phyloP scores from a whole-genome alignment of 106 monocot species.

The Acanthochlamys bracteata region DNA sequence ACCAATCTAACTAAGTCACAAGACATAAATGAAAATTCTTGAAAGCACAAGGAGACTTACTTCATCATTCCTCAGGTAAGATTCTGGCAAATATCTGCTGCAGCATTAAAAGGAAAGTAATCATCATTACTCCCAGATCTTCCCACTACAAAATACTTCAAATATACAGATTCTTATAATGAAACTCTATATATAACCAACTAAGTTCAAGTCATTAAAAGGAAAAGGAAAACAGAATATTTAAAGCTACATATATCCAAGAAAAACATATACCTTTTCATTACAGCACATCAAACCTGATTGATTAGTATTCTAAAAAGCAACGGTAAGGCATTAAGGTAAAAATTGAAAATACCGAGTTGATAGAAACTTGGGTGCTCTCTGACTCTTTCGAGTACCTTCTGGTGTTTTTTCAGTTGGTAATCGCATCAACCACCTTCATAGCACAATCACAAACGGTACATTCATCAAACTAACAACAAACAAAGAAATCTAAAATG shows the following conservation, averaged over 20 bases:
- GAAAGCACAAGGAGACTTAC: constrained; percentile 10
- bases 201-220: too few relatives aligned
- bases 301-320: not conserved
- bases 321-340: not conserved
- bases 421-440: constrained; percentile 14
- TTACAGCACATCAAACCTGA: not conserved
- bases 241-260: not conserved
- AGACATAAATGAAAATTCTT: not conserved
- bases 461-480: not conserved
- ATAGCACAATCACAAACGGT: not conserved
- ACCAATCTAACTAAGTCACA: not conserved
- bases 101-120: constrained; percentile 6
- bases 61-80: constrained; percentile 20
- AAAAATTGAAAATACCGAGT: constrained; percentile 1
- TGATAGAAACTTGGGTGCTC: constrained; percentile 6
- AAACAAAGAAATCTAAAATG: not conserved
- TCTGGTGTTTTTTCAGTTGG: not conserved
- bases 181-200: not conserved
- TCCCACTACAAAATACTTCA: not conserved
- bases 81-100: constrained; percentile 32
- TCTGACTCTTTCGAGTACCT: not conserved
- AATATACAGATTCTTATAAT: not conserved
- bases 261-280: not conserved
- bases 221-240: not conserved
- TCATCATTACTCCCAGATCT: not conserved